Base-by-base conservation (phyloP, 352 stramenopile genomes). In the Sclerospora graminicola region DNA sequence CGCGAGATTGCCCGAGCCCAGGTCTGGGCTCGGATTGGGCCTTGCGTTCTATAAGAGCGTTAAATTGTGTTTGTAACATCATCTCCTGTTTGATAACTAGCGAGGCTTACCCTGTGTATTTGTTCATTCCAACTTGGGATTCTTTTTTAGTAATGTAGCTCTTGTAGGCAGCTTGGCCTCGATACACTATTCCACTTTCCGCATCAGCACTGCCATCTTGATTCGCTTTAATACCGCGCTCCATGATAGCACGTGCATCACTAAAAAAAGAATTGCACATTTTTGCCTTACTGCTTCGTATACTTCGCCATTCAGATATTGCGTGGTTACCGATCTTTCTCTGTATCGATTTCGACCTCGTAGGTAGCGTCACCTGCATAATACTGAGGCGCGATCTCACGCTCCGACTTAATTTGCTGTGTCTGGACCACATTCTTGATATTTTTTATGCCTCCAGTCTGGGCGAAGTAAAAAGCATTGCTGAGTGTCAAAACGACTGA, bases 1-100 rank as follows among this genome's bases (percentile, higher is more conserved):
- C 92, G 83, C 20, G 68, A 95, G 35, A 96, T 98, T 14, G 89
- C 89, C 5, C 95, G 78, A 3, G 97, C 77, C 67, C 96, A 97
- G 1, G 82, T 94, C 27, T 97, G 77, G 13, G 93, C 94, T n/a
- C 86, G 76, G 18, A 98, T 95, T 5, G 95, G 95, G 6, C 94
- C 95, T 49, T 96, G 83, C 2, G 84, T 96, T n/a, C 83, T 85
- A 24, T 26, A 47, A 19, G 5, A 35, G 5, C 4, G 14, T 13
- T 19, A 35, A 5, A 35, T 19, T 16, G 1, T n/a, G 16, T 16
- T 35, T 18, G 16, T 7, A 19, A 16, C 13, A 20, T 35, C 30
- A 20, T 35, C 16, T 35, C 30, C 30, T 18, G 16, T 19, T 5
- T 18, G 30, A 18, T 15, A 1, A 18, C 30, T 35, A 18, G 16